phyloP scores from a whole-genome alignment of 129 eudicot species.

The Chrysanthemum makinoi region DNA sequence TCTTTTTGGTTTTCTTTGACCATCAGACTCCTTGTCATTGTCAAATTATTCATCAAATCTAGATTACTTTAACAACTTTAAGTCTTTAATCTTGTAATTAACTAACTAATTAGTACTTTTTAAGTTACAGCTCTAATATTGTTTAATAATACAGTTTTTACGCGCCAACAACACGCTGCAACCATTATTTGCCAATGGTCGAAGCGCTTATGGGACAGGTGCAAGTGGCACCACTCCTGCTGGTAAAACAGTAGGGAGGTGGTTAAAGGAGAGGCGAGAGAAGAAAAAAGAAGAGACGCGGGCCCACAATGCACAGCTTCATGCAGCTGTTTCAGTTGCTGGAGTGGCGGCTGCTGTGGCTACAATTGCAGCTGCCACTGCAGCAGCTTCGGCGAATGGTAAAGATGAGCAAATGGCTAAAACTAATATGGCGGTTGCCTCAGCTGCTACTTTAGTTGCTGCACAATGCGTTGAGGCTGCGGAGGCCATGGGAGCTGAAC shows the following conservation, averaged over 20 bases:
- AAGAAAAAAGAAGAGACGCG: conserved; percentile 91
- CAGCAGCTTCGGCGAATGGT: conserved; percentile 60
- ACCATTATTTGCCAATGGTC: conserved; percentile 64
- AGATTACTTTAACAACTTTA: not conserved
- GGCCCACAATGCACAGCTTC: conserved; percentile 91
- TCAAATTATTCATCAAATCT: conserved; percentile 24
- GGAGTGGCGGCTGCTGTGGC: conserved; percentile 97
- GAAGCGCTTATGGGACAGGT: conserved; percentile 42
- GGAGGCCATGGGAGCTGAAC: conserved; percentile 92
- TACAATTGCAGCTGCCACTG: conserved; percentile 89
- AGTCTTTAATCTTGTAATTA: not conserved
- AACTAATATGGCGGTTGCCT: conserved; percentile 93
- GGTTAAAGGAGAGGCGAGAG: conserved; percentile 90
- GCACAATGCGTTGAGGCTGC: conserved; percentile 98
- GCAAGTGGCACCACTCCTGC: conserved; percentile 66
- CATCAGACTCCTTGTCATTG: conserved; percentile 26
- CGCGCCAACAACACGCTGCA: conserved; percentile 79
- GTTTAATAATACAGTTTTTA: conserved; percentile 45
- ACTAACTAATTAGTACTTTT: no score
- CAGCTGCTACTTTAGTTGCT: conserved; percentile 95
- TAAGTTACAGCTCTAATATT: not conserved
- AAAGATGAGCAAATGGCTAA: conserved; percentile 87
- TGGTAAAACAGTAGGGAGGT: conserved; percentile 90
- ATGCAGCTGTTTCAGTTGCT: conserved; percentile 90
- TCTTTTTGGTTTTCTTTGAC: conserved; percentile 37